Conservation (phyloP, 306 rosid species). For the Sphenostylis stenocarpa region DNA sequence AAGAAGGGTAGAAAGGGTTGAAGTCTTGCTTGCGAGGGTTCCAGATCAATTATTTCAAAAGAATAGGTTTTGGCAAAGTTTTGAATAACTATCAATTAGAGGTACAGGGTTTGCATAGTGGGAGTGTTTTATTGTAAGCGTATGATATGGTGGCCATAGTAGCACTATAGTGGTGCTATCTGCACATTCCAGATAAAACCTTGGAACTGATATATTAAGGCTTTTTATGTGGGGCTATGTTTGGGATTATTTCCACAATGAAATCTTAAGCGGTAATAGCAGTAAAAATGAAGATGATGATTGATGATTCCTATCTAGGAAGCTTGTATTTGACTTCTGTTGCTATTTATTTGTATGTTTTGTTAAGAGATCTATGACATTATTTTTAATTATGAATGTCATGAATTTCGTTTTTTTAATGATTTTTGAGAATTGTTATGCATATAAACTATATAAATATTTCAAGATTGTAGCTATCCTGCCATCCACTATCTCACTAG, state of each 20-base stretch:
- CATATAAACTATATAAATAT: no score
- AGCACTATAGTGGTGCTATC: no score
- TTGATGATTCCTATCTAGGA: no score
- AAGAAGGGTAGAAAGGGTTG: neutral
- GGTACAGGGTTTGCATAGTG: neutral
- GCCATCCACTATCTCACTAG: neutral
- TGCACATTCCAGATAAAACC: no score
- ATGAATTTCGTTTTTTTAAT: no score
- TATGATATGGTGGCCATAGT: no score
- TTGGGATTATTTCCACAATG: no score
- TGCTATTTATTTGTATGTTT: neutral
- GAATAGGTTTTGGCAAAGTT: neutral
- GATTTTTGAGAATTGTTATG: no score
- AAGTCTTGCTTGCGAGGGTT: neutral
- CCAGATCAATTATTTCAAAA: neutral
- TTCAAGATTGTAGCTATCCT: neutral
- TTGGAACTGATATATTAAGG: no score
- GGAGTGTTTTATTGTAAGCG: neutral
- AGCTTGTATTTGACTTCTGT: neutral
- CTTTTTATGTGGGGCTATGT: no score
- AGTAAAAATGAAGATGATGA: neutral
- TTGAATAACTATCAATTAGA: neutral
- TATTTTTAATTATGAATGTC: no score
- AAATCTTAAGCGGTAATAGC: no score
- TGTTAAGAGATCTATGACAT: neutral